Evolutionary conservation across 352 stramenopile genomes (phyloP).

Genomic region (Phytophthora sojae): DNA sequence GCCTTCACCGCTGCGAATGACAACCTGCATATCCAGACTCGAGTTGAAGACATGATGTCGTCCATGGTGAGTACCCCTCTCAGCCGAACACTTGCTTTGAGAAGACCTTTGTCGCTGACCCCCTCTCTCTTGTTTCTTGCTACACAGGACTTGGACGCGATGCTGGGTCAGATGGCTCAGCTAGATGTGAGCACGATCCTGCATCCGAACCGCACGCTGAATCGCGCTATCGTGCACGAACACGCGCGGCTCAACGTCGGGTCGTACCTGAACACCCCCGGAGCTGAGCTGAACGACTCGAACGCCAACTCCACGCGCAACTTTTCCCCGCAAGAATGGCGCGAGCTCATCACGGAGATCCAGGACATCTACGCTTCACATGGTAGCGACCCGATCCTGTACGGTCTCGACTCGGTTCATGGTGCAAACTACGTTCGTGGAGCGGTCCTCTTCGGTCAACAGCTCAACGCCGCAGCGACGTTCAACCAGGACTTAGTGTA

Average conservation of each 20-base stretch:
- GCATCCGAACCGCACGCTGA: conserved; percentile 65
- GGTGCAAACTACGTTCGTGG: conserved; percentile 89
- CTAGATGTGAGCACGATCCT: conserved; percentile 89
- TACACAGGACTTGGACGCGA: conserved; percentile 41
- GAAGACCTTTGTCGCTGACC: neutral
- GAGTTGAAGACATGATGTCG: conserved; percentile 37
- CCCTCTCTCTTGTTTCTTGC: neutral
- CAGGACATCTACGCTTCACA: conserved; percentile 78
- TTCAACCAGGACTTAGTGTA: conserved; percentile 87
- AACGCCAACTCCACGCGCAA: conserved; percentile 36
- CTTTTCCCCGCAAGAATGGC: conserved; percentile 80
- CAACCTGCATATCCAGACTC: conserved; percentile 24
- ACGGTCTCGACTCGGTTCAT: conserved; percentile 92
- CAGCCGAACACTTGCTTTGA: neutral
- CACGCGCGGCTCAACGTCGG: conserved; percentile 87
- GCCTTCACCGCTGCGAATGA: neutral
- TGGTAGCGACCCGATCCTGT: conserved; percentile 74
- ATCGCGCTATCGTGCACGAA: conserved; percentile 63
- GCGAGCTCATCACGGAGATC: conserved; percentile 73
- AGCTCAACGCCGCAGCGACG: conserved; percentile 88
- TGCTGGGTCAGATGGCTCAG: conserved; percentile 93
- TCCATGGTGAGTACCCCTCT: conserved; percentile 32
- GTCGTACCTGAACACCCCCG: conserved; percentile 89
- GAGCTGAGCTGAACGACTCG: conserved; percentile 35
- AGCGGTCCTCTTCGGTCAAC: conserved; percentile 88